Evolutionary conservation across 495 filamentous ascomycete genomes (phyloP).

Genomic region (Aspergillus asperescens): DNA sequence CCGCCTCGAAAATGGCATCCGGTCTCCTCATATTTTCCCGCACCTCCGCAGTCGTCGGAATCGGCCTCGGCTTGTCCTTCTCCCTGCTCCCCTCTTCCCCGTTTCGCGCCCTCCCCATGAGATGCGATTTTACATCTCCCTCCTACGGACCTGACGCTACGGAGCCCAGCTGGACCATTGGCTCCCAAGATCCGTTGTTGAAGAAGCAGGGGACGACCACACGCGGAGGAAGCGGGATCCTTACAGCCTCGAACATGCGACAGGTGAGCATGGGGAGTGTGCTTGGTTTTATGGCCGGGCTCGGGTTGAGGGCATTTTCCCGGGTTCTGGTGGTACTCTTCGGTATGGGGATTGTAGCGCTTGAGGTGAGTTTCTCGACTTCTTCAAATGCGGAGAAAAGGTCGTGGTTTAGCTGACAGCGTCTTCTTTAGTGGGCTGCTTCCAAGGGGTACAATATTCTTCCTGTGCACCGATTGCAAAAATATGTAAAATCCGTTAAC

Average conservation of each 20-base stretch:
- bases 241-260: constrained; percentile 49
- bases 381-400: neutral
- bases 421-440: constrained; percentile 58
- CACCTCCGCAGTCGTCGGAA: constrained; percentile 29
- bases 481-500: constrained; percentile 53
- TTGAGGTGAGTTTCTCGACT: constrained; percentile 54
- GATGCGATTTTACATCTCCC: constrained; percentile 36
- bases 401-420: neutral
- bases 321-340: constrained; percentile 65
- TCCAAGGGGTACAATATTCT: constrained; percentile 70
- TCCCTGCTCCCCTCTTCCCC: constrained; percentile 34
- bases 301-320: constrained; percentile 71
- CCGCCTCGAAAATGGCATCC: constrained; percentile 21
- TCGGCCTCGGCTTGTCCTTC: constrained; percentile 40
- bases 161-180: constrained; percentile 28
- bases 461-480: constrained; percentile 53
- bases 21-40: constrained; percentile 28
- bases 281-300: constrained; percentile 61
- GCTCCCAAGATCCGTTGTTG: constrained; percentile 17
- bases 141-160: constrained; percentile 16
- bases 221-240: constrained; percentile 17
- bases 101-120: constrained; percentile 36
- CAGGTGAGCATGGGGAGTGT: constrained; percentile 69
- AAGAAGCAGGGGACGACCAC: constrained; percentile 29
- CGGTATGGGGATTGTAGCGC: constrained; percentile 61